phyloP scores from a whole-genome alignment of 164 flowering plant genomes.

The Paratinospora sagittata region DNA sequence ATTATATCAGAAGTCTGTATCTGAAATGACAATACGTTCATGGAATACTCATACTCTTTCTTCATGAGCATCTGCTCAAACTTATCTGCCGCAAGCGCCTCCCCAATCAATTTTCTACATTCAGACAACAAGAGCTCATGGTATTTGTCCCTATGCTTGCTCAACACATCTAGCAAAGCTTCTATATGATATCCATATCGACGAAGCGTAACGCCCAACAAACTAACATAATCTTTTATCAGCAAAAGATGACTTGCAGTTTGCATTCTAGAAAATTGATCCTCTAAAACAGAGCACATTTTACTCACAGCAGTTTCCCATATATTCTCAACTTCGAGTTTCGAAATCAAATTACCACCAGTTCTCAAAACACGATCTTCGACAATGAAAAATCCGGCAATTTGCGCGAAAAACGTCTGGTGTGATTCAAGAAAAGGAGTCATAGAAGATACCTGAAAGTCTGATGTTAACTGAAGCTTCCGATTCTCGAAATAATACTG shows the following conservation, averaged over 20 bases:
- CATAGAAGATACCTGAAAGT: conserved; percentile 98
- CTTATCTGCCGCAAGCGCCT: conserved; percentile 80
- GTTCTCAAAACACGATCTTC: conserved; percentile 91
- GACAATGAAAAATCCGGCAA: conserved; percentile 94
- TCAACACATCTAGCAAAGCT: conserved; percentile 78
- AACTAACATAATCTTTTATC: conserved; percentile 94
- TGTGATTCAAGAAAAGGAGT: conserved; percentile 98
- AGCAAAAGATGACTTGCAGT: conserved; percentile 91
- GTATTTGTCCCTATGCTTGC: conserved; percentile 94
- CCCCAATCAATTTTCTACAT: conserved; percentile 73
- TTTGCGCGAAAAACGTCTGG: conserved; percentile 95
- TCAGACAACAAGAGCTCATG: conserved; percentile 91
- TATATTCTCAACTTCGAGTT: conserved; percentile 78
- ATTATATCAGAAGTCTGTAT: conserved; percentile 79
- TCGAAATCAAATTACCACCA: conserved; percentile 75
- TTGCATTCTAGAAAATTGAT: conserved; percentile 98
- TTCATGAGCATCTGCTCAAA: conserved; percentile 96
- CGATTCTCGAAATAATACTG: conserved; percentile 91
- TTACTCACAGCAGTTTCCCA: conserved; percentile 97
- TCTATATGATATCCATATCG: conserved; percentile 82
- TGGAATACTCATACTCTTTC: conserved; percentile 96
- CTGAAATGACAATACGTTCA: conserved; percentile 95
- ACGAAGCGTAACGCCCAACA: conserved; percentile 84
- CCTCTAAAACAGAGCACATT: conserved; percentile 96
- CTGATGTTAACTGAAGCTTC: conserved; percentile 88